phyloP scores from a whole-genome alignment of 2,329 filamentous ascomycete species.

The Colletotrichum abscissum region DNA sequence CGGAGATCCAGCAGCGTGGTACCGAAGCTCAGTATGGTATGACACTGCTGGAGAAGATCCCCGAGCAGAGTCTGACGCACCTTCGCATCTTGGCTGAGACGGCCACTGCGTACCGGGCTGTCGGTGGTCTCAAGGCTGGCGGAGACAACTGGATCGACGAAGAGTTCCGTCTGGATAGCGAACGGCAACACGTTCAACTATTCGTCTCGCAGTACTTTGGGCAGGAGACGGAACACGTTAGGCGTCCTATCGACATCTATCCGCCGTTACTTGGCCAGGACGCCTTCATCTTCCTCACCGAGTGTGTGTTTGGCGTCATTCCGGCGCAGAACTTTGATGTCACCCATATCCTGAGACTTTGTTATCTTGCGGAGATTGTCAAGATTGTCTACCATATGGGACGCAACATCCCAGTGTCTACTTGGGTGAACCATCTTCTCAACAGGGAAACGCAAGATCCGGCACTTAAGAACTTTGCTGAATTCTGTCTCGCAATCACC shows the following conservation, averaged over 20 bases:
- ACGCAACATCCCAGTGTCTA: slow-evolving; percentile 62
- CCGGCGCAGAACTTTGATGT: slow-evolving; percentile 78
- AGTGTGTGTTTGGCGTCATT: slow-evolving; percentile 78
- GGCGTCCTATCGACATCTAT: slow-evolving; percentile 57
- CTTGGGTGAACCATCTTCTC: slow-evolving; percentile 60
- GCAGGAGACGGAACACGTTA: slow-evolving; percentile 52
- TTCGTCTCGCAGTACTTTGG: slow-evolving; percentile 72
- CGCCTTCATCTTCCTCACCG: slow-evolving; percentile 83
- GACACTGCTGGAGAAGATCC: slow-evolving; percentile 85
- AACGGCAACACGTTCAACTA: slow-evolving; percentile 79
- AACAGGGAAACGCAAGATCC: slow-evolving; percentile 56
- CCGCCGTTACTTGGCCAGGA: slow-evolving; percentile 75
- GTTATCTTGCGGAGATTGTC: slow-evolving; percentile 90
- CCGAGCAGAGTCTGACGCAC: slow-evolving; percentile 86
- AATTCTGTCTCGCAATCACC: slow-evolving; percentile 63
- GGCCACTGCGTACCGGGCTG: slow-evolving; percentile 82
- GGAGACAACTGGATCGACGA: slow-evolving; percentile 70
- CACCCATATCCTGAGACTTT: slow-evolving; percentile 83
- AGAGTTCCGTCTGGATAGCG: slow-evolving; percentile 76
- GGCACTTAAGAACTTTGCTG: slow-evolving; percentile 64
- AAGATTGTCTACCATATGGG: slow-evolving; percentile 77
- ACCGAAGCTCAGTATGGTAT: slow-evolving; percentile 78
- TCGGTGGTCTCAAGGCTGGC: slow-evolving; percentile 74
- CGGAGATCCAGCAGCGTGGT: slow-evolving; percentile 93
- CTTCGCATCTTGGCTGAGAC: slow-evolving; percentile 91